These are phyloP conservation scores for Fusarium multiceps DNA, from an alignment of 2,329 filamentous ascomycete genomes.

Conservation along the genomic window DNA sequence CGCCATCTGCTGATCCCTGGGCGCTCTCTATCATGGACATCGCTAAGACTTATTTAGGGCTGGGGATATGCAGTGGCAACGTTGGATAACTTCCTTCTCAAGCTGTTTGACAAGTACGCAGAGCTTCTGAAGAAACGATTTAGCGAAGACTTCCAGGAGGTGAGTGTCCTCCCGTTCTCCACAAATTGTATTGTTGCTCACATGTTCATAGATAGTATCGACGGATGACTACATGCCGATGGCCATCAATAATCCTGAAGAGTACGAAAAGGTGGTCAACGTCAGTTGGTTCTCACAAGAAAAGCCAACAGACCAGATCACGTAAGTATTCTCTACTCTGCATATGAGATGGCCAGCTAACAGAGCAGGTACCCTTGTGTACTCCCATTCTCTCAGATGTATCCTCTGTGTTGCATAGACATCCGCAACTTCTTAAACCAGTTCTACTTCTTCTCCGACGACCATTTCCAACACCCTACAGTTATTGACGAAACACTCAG, in stretches of 20 bases:
- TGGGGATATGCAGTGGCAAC: constrained; percentile 89
- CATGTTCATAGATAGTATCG: constrained; percentile 68
- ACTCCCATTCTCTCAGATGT: constrained; percentile 99
- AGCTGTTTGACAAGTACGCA: constrained; percentile 92
- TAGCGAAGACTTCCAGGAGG: constrained; percentile 95
- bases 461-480: constrained; percentile 90
- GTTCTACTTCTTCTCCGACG: constrained; percentile 97
- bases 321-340: constrained; percentile 59
- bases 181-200: constrained; percentile 9
- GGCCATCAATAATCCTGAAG: constrained; percentile 89
- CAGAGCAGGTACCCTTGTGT: constrained; percentile 83
- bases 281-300: constrained; percentile 97
- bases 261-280: constrained; percentile 95
- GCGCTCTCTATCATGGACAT: constrained; percentile 51
- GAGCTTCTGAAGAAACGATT: constrained; percentile 91
- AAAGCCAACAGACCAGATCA: constrained; percentile 78
- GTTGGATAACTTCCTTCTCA: constrained; percentile 87
- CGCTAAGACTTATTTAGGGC: constrained; percentile 83
- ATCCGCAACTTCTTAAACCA: constrained; percentile 98
- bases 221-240: constrained; percentile 99
- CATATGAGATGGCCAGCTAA: constrained; percentile 9
- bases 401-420: constrained; percentile 96
- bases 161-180: constrained; percentile 49
- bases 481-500: constrained; percentile 92
- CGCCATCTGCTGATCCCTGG: constrained; percentile 73